Base-by-base conservation (phyloP, 306 rosid genomes). In the Dryas alaskensis region DNA sequence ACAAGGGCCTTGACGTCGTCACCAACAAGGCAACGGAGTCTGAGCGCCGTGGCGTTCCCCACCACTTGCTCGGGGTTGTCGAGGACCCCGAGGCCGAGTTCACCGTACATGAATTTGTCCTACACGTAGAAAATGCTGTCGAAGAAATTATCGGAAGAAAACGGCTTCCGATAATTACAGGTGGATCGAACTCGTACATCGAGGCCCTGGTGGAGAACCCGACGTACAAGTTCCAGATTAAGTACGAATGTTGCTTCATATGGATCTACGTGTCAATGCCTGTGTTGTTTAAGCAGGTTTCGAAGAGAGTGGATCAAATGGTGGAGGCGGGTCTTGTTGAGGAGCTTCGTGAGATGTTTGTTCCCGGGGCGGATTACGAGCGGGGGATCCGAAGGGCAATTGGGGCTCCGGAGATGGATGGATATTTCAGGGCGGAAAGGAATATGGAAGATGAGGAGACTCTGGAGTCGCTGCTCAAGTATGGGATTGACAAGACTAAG, bases 131-230 rank as follows among this genome's bases (percentile, higher is more conserved):
- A 13, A 22, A 1, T 3, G 10, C 76, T 3, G 37, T 74, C 6
- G 13, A 27, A 8, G 44, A 44, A 4, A 59, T 83, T 13, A 53
- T 14, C 14, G 17, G 16, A 6, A 70, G 67, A 0, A 72, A 74
- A 0, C 27, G 43, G 0, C 37, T 65, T 4, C 81, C 87, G 0
- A 37, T 80, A 70, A 12, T 76, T 4, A 81, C 75, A 3, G 82
- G 84, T 2, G 82, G 87, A n/a, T 83, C 87, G 8, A 83, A 73
- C 37, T 71, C 80, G 8, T 80, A 61, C 46, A 77, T 82, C 0
- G 42, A 75, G 12, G 81, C 74, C 7, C 59, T 82, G 4, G 81
- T 79, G 0, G 81, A 82, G 42, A 61, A 71, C 54, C 72, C 72
- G 39, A 48, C 0, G 25, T 16, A 0, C 10, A 62, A 46, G 74